A percentile compares a stretch with the other conserved stretches of the same genome.
Evolutionary conservation across 106 monocot species (phyloP).

Genomic region (Agapanthus africanus): DNA sequence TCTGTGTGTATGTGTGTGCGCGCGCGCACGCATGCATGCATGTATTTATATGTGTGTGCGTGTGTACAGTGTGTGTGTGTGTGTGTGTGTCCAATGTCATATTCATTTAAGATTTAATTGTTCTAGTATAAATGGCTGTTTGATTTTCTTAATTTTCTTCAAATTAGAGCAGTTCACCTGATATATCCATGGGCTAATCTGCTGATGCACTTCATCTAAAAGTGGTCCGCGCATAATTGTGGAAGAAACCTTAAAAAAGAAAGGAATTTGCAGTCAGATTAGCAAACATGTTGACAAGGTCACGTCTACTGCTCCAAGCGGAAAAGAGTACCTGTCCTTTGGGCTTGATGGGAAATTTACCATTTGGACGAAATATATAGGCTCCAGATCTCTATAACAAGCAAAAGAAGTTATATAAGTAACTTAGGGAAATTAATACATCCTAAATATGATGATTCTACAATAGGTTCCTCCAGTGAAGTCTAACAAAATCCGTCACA

Average conservation of each 20-base stretch:
- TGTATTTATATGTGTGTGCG: too few relatives aligned
- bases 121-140: background rate
- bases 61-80: too few relatives aligned
- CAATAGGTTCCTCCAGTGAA: background rate
- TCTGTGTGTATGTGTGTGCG: too few relatives aligned
- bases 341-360: constrained; percentile 43
- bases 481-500: background rate
- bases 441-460: background rate
- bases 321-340: constrained; percentile 41
- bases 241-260: constrained; percentile 40
- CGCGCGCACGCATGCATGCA: too few relatives aligned
- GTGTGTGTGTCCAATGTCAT: background rate
- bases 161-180: constrained; percentile 46
- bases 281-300: background rate
- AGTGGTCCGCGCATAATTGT: constrained; percentile 66
- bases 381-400: constrained; percentile 85
- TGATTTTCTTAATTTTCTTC: background rate
- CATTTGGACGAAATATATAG: constrained; percentile 94
- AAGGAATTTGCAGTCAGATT: background rate
- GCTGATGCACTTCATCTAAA: constrained; percentile 95
- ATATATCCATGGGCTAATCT: constrained; percentile 94
- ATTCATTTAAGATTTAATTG: background rate
- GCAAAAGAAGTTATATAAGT: constrained; percentile 11
- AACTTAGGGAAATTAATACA: background rate
- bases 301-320: background rate